phyloP scores from a whole-genome alignment of 495 filamentous ascomycete genomes.

The Geoglossum glabrum region DNA sequence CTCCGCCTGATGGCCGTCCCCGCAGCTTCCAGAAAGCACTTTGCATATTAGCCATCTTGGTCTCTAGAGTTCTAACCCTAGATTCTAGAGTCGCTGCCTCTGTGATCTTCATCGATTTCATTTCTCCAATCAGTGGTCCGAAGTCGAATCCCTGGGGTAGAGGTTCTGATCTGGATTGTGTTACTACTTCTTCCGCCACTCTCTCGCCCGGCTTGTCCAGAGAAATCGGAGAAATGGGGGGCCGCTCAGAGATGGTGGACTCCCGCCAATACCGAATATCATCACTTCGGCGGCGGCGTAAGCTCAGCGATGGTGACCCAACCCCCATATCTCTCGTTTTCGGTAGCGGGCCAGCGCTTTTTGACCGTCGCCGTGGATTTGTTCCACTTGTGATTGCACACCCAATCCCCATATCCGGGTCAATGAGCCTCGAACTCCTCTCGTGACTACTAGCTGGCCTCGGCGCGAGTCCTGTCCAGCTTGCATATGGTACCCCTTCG shows the following conservation, averaged over 20 bases:
- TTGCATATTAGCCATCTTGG: constrained; percentile 27
- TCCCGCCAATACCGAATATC: constrained; percentile 38
- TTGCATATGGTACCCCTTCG: constrained; percentile 8
- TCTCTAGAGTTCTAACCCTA: constrained; percentile 25
- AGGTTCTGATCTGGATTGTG: constrained; percentile 14
- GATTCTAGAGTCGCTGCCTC: constrained; percentile 29
- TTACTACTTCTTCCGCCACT: constrained; percentile 14
- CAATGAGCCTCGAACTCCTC: constrained; percentile 18
- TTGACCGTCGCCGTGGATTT: constrained; percentile 26
- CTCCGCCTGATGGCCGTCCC: constrained; percentile 16
- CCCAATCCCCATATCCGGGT: constrained; percentile 21
- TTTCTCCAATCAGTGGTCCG: constrained; percentile 22
- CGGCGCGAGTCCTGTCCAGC: constrained; percentile 29
- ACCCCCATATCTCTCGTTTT: not conserved
- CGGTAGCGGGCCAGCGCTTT: constrained; percentile 26
- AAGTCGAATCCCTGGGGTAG: constrained; percentile 34
- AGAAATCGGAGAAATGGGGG: constrained; percentile 19
- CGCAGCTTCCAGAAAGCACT: constrained; percentile 22
- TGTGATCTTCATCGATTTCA: constrained; percentile 33
- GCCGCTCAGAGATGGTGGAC: constrained; percentile 10
- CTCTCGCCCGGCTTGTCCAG: constrained; percentile 22
- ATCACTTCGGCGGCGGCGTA: constrained; percentile 29
- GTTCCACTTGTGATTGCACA: constrained; percentile 30
- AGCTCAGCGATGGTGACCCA: constrained; percentile 18
- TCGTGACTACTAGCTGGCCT: constrained; percentile 32